Conservation (phyloP, 2,329 filamentous ascomycete species). For the Sarocladiaceae sp. region DNA sequence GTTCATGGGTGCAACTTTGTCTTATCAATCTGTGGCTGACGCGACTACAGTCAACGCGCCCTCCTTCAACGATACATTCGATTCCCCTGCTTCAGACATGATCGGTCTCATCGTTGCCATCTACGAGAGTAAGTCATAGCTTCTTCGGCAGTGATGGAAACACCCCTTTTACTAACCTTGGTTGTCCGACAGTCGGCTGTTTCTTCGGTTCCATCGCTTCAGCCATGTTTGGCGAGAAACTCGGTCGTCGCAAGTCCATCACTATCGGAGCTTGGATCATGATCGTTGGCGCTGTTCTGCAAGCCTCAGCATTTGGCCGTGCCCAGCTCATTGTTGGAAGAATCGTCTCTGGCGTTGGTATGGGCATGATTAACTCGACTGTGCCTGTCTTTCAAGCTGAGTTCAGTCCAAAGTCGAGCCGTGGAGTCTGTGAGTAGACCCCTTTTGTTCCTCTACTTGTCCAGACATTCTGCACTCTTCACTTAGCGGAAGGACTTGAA, state of each 20-base stretch:
- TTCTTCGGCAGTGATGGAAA: no score
- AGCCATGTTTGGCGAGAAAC: slow-evolving; percentile 34
- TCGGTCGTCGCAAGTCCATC: slow-evolving; percentile 37
- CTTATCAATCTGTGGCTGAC: slow-evolving; percentile 11
- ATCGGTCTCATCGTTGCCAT: slow-evolving; percentile 44
- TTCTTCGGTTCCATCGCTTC: slow-evolving; percentile 40
- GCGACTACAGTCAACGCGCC: slow-evolving; percentile 29
- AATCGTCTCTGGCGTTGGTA: slow-evolving; percentile 10
- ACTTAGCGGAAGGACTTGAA: no score
- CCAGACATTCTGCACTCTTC: no score
- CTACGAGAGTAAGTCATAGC: slow-evolving; percentile 26
- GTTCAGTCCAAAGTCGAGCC: slow-evolving; percentile 19
- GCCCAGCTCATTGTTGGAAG: slow-evolving; percentile 24
- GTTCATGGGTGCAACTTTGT: no score
- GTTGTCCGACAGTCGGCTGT: slow-evolving; percentile 34
- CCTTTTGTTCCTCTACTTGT: slow-evolving; percentile 17
- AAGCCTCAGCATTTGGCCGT: slow-evolving; percentile 9
- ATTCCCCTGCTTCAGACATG: slow-evolving; percentile 33
- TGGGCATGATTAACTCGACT: slow-evolving; percentile 12
- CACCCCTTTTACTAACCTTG: not conserved
- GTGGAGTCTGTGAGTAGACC: slow-evolving; percentile 40
- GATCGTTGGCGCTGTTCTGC: slow-evolving; percentile 3
- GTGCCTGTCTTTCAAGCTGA: not conserved
- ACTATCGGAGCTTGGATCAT: slow-evolving; percentile 16
- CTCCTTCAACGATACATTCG: slow-evolving; percentile 36